phyloP scores from a whole-genome alignment of 1,139 yeast genomes.

The Casaregolazyma lundiana region DNA sequence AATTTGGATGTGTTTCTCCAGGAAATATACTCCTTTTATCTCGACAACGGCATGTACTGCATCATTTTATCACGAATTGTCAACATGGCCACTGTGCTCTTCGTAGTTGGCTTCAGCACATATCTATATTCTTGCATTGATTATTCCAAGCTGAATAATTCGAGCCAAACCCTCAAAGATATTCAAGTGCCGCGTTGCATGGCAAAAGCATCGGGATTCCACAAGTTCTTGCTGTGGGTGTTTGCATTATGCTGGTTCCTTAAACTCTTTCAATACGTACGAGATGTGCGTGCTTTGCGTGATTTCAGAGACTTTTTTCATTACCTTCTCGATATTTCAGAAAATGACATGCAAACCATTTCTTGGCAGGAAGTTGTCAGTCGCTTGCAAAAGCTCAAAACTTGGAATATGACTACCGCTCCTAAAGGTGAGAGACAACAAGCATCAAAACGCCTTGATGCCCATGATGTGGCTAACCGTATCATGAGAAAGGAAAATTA shows the following conservation, averaged over 20 bases:
- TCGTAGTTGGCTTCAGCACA: conserved; percentile 72
- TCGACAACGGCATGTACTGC: conserved; percentile 80
- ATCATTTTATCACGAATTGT: conserved; percentile 60
- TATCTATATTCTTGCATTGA: conserved; percentile 83
- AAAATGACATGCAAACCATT: conserved; percentile 84
- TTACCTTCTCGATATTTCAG: conserved; percentile 63
- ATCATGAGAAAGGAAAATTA: conserved; percentile 95
- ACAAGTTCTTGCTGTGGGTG: conserved; percentile 57
- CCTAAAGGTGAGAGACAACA: conserved; percentile 16
- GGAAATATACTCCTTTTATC: conserved; percentile 77
- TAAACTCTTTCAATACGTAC: conserved; percentile 55
- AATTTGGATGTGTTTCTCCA: conserved; percentile 80
- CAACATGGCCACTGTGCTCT: conserved; percentile 65
- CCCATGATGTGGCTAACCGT: conserved; percentile 92
- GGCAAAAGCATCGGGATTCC: conserved; percentile 42
- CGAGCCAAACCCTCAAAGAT: conserved; percentile 37
- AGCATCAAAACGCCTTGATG: conserved; percentile 67
- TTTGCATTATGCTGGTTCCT: conserved; percentile 52
- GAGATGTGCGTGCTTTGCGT: conserved; percentile 45
- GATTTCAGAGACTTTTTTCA: conserved; percentile 64
- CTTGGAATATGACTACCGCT: conserved; percentile 70
- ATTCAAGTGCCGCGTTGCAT: conserved; percentile 62
- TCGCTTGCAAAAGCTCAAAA: conserved; percentile 66
- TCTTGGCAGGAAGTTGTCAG: conserved; percentile 90
- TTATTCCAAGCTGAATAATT: conserved; percentile 44